Evolutionary conservation across 176 grass and related monocot species (phyloP).

Genomic region (Carex parvula): DNA sequence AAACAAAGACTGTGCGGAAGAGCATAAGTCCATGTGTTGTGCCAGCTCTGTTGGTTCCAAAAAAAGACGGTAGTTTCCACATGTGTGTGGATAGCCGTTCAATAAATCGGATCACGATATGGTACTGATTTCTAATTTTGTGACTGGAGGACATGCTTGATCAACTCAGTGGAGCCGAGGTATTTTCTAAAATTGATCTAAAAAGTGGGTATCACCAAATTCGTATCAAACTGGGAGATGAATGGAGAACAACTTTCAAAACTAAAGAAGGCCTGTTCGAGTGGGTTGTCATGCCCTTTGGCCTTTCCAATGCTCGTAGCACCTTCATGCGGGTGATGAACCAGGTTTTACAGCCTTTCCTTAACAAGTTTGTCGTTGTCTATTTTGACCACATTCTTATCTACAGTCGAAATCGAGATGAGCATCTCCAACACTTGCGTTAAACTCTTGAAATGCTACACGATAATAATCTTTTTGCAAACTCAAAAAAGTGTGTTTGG

Average conservation of each 20-base stretch:
- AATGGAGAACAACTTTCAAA: background rate
- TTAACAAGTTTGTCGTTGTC: background rate
- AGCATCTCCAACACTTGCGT: background rate
- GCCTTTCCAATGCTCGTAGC: background rate
- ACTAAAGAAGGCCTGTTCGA: background rate
- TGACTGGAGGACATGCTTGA: too few relatives aligned
- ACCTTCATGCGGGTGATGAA: background rate
- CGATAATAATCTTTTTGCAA: background rate
- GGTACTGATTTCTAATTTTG: too few relatives aligned
- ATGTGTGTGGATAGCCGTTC: too few relatives aligned
- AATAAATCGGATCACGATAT: too few relatives aligned
- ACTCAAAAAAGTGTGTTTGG: background rate
- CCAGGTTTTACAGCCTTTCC: background rate
- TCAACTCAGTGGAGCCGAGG: background rate
- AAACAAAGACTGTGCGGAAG: too few relatives aligned
- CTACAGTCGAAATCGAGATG: background rate
- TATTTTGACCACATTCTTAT: background rate
- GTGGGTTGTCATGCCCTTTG: background rate
- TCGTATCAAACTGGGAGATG: background rate
- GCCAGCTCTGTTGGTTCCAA: too few relatives aligned
- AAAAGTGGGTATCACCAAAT: conserved; percentile 5
- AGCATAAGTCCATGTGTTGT: too few relatives aligned
- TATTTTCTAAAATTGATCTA: background rate
- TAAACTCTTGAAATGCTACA: background rate
- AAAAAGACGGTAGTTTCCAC: background rate